Conservation (phyloP, 2,329 filamentous ascomycete genomes). For the Mollisiaceae sp. region DNA sequence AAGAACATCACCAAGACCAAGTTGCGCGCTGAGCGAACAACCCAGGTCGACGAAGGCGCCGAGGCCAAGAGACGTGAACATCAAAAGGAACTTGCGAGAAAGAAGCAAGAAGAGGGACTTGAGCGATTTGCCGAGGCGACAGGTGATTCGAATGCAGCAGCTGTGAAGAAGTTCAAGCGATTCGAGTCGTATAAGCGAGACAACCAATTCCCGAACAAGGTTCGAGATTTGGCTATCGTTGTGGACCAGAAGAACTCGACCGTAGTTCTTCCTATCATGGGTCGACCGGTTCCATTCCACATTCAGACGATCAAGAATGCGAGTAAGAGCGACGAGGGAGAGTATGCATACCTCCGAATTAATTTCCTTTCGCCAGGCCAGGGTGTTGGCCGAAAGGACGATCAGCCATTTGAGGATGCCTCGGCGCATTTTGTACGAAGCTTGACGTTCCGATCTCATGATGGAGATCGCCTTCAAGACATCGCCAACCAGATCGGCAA, state of each 20-base stretch:
- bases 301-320: conserved; percentile 99
- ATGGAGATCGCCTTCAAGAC: conserved; percentile 86
- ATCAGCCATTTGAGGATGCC: conserved; percentile 96
- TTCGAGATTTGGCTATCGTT: conserved; percentile 86
- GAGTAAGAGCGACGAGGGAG: conserved; percentile 94
- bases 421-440: conserved; percentile 95
- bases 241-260: conserved; percentile 91
- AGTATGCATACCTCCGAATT: conserved; percentile 92
- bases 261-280: conserved; percentile 95
- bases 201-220: conserved; percentile 83
- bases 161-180: conserved; percentile 97
- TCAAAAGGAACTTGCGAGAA: conserved; percentile 84
- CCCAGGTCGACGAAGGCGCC: conserved; percentile 86
- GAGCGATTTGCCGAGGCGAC: conserved; percentile 86
- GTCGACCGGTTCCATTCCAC: conserved; percentile 95
- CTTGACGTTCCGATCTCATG: conserved; percentile 90
- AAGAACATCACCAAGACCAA: conserved; percentile 96
- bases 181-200: conserved; percentile 99
- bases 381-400: conserved; percentile 95
- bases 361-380: conserved; percentile 98
- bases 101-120: conserved; percentile 89
- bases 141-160: conserved; percentile 83
- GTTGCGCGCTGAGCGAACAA: conserved; percentile 86
- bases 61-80: conserved; percentile 88
- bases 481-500: conserved; percentile 94